These are phyloP conservation scores for Imleria badia DNA, from an alignment of 768 basidiomycete genomes.

Conservation along the genomic window DNA sequence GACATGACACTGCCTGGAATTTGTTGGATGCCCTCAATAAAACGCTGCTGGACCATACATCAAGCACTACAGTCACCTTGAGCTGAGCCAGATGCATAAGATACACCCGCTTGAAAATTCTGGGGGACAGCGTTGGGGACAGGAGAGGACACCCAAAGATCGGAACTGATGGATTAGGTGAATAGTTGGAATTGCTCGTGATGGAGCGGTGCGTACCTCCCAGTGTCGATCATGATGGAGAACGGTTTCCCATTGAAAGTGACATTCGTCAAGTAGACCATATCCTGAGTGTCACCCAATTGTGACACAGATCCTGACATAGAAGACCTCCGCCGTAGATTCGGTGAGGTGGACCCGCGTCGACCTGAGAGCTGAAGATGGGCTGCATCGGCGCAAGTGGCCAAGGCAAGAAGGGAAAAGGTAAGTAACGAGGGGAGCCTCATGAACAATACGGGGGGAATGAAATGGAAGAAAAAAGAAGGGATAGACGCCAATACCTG, in stretches of 20 bases:
- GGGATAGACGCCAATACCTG: neutral
- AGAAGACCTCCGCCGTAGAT: conserved; percentile 25
- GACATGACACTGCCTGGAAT: conserved; percentile 29
- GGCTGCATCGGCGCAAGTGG: neutral
- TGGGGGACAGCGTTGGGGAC: conserved; percentile 42
- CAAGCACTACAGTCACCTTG: conserved; percentile 36
- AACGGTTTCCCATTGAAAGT: conserved; percentile 37
- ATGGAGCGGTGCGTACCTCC: conserved; percentile 36
- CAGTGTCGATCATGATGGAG: conserved; percentile 44
- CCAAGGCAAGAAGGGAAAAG: conserved; percentile 8
- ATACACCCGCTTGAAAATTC: conserved; percentile 39
- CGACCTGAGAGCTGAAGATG: conserved; percentile 21
- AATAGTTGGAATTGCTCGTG: neutral
- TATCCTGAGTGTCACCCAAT: conserved; percentile 31
- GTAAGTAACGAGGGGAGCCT: conserved; percentile 4
- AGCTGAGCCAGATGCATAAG: conserved; percentile 56
- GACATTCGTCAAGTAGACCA: conserved; percentile 40
- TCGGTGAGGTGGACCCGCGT: neutral
- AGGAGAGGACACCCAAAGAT: conserved; percentile 56
- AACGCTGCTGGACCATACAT: neutral
- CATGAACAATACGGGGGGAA: conserved; percentile 7
- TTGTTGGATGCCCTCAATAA: neutral
- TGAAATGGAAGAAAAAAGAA: neutral
- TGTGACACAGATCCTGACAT: conserved; percentile 27
- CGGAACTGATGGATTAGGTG: conserved; percentile 47